Evolutionary conservation across 2,329 filamentous ascomycete genomes (phyloP).

Genomic region (Sclerotinia nivalis): DNA sequence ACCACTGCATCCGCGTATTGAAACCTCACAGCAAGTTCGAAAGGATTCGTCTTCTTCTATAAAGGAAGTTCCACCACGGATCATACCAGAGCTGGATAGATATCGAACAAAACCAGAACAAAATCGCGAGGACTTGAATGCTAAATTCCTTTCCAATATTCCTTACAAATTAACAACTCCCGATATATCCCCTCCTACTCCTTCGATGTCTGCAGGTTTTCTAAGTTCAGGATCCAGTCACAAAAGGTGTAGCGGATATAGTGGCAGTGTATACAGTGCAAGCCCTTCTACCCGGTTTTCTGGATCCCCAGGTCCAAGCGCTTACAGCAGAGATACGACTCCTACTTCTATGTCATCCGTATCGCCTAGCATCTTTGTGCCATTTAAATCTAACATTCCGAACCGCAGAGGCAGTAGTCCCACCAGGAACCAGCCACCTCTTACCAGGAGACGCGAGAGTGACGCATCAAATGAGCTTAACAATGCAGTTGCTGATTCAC

Average conservation of each 20-base stretch:
- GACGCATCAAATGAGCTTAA: slow-evolving; percentile 56
- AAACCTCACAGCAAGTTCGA: slow-evolving; percentile 42
- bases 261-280: slow-evolving; percentile 57
- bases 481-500: slow-evolving; percentile 49
- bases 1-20: not conserved
- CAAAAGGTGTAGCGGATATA: slow-evolving; percentile 42
- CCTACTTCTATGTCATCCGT: slow-evolving; percentile 77
- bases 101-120: slow-evolving; percentile 53
- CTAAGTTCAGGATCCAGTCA: slow-evolving; percentile 42
- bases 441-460: slow-evolving; percentile 58
- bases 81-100: slow-evolving; percentile 59
- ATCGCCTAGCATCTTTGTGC: slow-evolving; percentile 61
- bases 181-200: slow-evolving; percentile 66
- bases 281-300: slow-evolving; percentile 77
- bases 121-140: slow-evolving; percentile 34
- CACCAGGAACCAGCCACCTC: slow-evolving; percentile 56
- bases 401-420: slow-evolving; percentile 57
- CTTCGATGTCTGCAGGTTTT: slow-evolving; percentile 55
- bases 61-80: slow-evolving; percentile 44
- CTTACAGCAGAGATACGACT: slow-evolving; percentile 76
- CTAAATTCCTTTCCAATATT: slow-evolving; percentile 47
- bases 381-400: slow-evolving; percentile 45
- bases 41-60: slow-evolving; percentile 29
- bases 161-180: slow-evolving; percentile 62
- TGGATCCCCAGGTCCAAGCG: slow-evolving; percentile 66